Evolutionary conservation across 805 yeast species (phyloP), one percentile per base, ranked within the genome.

Genomic region (Myxozyma kluyveri): DNA sequence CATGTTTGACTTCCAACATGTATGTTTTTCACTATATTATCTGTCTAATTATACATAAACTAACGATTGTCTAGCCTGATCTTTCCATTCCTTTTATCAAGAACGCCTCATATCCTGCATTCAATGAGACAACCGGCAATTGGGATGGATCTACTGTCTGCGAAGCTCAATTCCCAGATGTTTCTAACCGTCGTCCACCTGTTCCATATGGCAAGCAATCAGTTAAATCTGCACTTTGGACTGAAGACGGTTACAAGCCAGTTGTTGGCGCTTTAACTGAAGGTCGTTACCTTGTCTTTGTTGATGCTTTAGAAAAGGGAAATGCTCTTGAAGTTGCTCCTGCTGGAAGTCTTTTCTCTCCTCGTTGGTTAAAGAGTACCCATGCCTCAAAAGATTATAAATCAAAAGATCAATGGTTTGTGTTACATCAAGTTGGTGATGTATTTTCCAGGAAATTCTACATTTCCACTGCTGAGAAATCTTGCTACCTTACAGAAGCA

Each of bases 201-300:
- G 48, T 60, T 9, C 63, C 63, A 4, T 60, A 60, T 38, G 62
- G 63, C 14, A 12, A 47, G 21, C 63, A 60, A 47, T 51, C 50
- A 24, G 49, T 24, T 3, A 31, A 32, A 2, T 44, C 24, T 23
- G 44, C 62, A 3, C 54, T 60, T 10, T 19, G 17, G 35, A 51
- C 59, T 35, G 63, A 60, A 44, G 27, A 26, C 18, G 62, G 63
- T 5, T 60, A 47, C 50, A 60, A 57, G 49, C 52, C 51, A 37
- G 48, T 60, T 17, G 49, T 50, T 7, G 63, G 63, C 2, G 45
- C 47, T 21, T 49, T 57, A 19, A 60, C 62, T 22, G 63, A 60
- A 33, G 63, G 63, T 18, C 57, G 63, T 21, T 56, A 54, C 47
- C 46, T 50, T 18, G 61, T 60, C 6, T 46, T 51, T 29, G 41